Percentiles rank a stretch among this genome's conserved stretches.
Conservation (phyloP, 1,284 basidiomycete species). For the Trametes hirsuta region DNA sequence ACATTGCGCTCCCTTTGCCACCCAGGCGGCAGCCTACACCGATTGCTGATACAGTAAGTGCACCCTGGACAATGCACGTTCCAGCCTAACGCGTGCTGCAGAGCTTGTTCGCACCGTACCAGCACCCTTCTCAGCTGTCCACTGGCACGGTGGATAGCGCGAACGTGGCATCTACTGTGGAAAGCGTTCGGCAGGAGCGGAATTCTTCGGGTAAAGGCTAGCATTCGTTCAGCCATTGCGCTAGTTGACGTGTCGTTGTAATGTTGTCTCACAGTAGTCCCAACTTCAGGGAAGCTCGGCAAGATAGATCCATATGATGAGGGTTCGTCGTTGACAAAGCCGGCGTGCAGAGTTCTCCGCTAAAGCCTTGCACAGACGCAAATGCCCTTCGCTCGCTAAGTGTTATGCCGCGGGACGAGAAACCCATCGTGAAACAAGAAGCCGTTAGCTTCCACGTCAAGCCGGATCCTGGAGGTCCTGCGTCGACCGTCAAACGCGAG, state of each 20-base stretch:
- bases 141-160: slow-evolving; percentile 9
- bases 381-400: not conserved
- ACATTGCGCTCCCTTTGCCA: slow-evolving; percentile 29
- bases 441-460: slow-evolving; percentile 1
- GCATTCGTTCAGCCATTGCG: not conserved
- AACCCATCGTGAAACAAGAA: slow-evolving; percentile 11
- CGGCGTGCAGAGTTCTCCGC: not conserved
- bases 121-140: slow-evolving; percentile 20
- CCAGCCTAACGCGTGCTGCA: not conserved
- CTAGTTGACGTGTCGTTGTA: not conserved
- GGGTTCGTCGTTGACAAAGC: slow-evolving; percentile 15
- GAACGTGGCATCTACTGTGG: not conserved
- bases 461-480: not conserved
- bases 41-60: slow-evolving; percentile 20
- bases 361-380: not conserved
- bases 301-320: slow-evolving; percentile 34
- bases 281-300: slow-evolving; percentile 4
- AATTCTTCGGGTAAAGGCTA: not conserved
- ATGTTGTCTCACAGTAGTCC: not conserved
- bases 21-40: slow-evolving; percentile 23
- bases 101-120: slow-evolving; percentile 23
- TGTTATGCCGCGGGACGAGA: not conserved
- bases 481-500: slow-evolving; percentile 3
- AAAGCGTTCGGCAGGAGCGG: not conserved
- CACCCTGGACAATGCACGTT: not conserved